phyloP scores from a whole-genome alignment of 2,329 filamentous ascomycete species.

The Pseudocercospora vitis region DNA sequence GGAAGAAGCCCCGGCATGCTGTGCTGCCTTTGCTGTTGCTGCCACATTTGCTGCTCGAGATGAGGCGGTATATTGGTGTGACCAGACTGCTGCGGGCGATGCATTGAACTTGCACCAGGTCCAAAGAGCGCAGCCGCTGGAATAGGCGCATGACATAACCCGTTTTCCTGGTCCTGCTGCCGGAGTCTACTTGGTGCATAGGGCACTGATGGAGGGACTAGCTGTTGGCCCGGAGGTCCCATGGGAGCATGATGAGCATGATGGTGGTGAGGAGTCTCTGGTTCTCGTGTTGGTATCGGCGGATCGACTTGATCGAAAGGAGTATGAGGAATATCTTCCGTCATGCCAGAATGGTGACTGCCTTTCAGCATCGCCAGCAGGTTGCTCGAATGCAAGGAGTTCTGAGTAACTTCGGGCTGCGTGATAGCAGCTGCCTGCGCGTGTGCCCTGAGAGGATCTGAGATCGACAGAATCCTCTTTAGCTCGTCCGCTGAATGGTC shows the following conservation, averaged over 20 bases:
- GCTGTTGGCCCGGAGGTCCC: slow-evolving; percentile 49
- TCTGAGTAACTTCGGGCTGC: slow-evolving; percentile 40
- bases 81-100: slow-evolving; percentile 25
- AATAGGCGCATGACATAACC: neutral
- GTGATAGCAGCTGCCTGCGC: neutral
- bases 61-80: slow-evolving; percentile 27
- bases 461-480: slow-evolving; percentile 52
- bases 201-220: slow-evolving; percentile 52
- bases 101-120: neutral
- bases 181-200: slow-evolving; percentile 43
- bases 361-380: slow-evolving; percentile 58
- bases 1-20: slow-evolving; percentile 15
- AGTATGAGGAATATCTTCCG: slow-evolving; percentile 37
- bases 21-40: slow-evolving; percentile 31
- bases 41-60: slow-evolving; percentile 27
- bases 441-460: slow-evolving; percentile 31
- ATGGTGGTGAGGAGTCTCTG: slow-evolving; percentile 57
- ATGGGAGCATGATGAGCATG: slow-evolving; percentile 49
- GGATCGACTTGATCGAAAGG: slow-evolving; percentile 55
- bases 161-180: slow-evolving; percentile 24
- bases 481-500: slow-evolving; percentile 44
- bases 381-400: slow-evolving; percentile 41
- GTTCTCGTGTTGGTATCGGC: slow-evolving; percentile 49
- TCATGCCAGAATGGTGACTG: slow-evolving; percentile 30
- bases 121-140: neutral